Percentiles rank a stretch among this genome's conserved stretches.
Evolutionary conservation across 805 yeast species (phyloP).

Genomic region (Cephaloascus albidus): DNA sequence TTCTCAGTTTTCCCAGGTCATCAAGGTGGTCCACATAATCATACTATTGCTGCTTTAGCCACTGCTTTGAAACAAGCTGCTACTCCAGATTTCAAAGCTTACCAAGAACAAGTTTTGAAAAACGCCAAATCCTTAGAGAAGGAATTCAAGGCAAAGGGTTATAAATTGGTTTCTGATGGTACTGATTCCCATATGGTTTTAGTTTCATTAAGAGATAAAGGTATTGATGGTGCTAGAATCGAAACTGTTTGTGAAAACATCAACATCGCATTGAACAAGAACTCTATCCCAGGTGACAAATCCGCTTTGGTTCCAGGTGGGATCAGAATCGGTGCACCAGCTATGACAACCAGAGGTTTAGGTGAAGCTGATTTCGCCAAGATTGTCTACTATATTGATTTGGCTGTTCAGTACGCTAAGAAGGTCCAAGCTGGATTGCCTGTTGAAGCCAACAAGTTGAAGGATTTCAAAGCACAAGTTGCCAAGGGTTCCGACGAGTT

Average conservation of each 20-base stretch:
- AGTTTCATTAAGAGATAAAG: conserved; percentile 79
- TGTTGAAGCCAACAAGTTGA: conserved; percentile 86
- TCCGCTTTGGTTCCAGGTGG: conserved; percentile 97
- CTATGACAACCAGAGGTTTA: conserved; percentile 96
- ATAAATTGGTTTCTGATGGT: conserved; percentile 84
- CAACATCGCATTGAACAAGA: conserved; percentile 94
- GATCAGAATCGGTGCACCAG: conserved; percentile 96
- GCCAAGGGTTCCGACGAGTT: conserved; percentile 66
- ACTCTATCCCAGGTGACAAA: conserved; percentile 96
- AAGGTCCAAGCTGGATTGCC: conserved; percentile 74
- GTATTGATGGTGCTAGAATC: conserved; percentile 94
- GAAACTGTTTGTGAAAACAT: conserved; percentile 91
- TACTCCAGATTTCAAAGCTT: conserved; percentile 82
- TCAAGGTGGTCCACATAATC: conserved; percentile 99
- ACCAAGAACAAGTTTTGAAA: conserved; percentile 80
- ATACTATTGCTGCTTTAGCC: conserved; percentile 95
- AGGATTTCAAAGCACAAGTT: conserved; percentile 86
- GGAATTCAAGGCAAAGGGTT: conserved; percentile 64
- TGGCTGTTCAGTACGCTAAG: conserved; percentile 68
- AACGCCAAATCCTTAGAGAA: conserved; percentile 81
- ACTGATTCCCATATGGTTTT: conserved; percentile 97
- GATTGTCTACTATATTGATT: conserved; percentile 74
- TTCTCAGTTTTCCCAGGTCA: conserved; percentile 99
- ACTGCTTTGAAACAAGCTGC: conserved; percentile 93
- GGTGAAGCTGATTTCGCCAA: conserved; percentile 77